These are phyloP conservation scores for Collybia mongolica DNA, from an alignment of 768 basidiomycete genomes.

Conservation along the genomic window DNA sequence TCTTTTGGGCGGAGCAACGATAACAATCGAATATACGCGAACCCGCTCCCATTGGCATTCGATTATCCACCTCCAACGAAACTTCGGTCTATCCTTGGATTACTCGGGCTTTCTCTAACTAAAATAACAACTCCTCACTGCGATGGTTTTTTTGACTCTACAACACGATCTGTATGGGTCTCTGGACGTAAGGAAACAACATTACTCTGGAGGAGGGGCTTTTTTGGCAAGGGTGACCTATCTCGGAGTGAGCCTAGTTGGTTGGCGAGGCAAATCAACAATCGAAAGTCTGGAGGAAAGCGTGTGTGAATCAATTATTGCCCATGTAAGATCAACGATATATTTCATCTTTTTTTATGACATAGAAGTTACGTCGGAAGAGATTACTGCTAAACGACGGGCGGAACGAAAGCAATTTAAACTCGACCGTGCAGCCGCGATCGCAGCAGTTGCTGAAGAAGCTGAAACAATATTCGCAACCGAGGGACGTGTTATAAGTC, in stretches of 20 bases:
- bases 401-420: slow-evolving; percentile 93
- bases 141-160: slow-evolving; percentile 72
- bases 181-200: slow-evolving; percentile 58
- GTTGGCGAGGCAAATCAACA: slow-evolving; percentile 78
- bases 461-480: slow-evolving; percentile 74
- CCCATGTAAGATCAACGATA: slow-evolving; percentile 1
- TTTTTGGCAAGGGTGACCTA: slow-evolving; percentile 96
- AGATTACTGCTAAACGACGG: slow-evolving; percentile 84
- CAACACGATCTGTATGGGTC: slow-evolving; percentile 90
- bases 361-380: slow-evolving; percentile 81
- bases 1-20: slow-evolving; percentile 54
- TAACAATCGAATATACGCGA: slow-evolving; percentile 65
- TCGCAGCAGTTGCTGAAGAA: slow-evolving; percentile 77
- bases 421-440: slow-evolving; percentile 84
- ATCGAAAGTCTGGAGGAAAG: slow-evolving; percentile 53
- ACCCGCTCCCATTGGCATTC: slow-evolving; percentile 67
- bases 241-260: slow-evolving; percentile 96
- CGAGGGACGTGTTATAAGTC: slow-evolving; percentile 64
- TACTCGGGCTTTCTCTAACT: slow-evolving; percentile 59
- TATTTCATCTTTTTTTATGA: neutral
- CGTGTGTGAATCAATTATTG: slow-evolving; percentile 39
- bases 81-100: slow-evolving; percentile 44
- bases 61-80: slow-evolving; percentile 39
- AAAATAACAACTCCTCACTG: slow-evolving; percentile 70
- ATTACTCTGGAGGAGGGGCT: slow-evolving; percentile 84